A percentile compares a stretch with the other conserved stretches of the same genome.
Evolutionary conservation across 2,329 filamentous ascomycete genomes (phyloP).

Genomic region (Lasiodiplodia citricola): DNA sequence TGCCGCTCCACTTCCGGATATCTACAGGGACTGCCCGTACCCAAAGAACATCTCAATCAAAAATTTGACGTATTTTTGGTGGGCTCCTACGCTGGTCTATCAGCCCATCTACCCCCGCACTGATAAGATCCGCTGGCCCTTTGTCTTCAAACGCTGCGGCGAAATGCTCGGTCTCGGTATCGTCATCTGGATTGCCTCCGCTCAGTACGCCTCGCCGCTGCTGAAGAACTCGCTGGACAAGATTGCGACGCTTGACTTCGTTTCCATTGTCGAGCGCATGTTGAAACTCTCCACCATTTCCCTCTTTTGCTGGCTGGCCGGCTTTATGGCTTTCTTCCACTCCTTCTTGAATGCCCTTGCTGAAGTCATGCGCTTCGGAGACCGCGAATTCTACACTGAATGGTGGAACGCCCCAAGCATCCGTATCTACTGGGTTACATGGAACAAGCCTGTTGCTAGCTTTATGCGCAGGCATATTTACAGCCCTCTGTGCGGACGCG

Average conservation of each 20-base stretch:
- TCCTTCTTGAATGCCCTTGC: slow-evolving; percentile 89
- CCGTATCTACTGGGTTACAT: slow-evolving; percentile 89
- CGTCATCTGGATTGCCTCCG: slow-evolving; percentile 94
- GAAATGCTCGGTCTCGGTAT: slow-evolving; percentile 80
- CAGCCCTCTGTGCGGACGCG: slow-evolving; percentile 82
- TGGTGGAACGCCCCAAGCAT: slow-evolving; percentile 92
- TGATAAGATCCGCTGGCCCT: slow-evolving; percentile 79
- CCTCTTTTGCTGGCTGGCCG: slow-evolving; percentile 94
- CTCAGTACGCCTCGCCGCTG: slow-evolving; percentile 91
- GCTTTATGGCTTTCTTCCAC: slow-evolving; percentile 97
- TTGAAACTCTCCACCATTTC: slow-evolving; percentile 97
- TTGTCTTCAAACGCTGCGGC: slow-evolving; percentile 79
- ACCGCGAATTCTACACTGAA: slow-evolving; percentile 93
- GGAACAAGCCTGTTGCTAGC: slow-evolving; percentile 97
- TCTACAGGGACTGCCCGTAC: slow-evolving; percentile 86
- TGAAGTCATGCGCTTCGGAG: slow-evolving; percentile 87
- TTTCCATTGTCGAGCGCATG: slow-evolving; percentile 83
- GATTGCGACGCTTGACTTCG: slow-evolving; percentile 78
- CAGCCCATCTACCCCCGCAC: slow-evolving; percentile 95
- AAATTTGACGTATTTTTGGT: slow-evolving; percentile 96
- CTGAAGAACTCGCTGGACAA: slow-evolving; percentile 89
- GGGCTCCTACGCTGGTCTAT: slow-evolving; percentile 94
- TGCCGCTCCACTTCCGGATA: slow-evolving; percentile 70
- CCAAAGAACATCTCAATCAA: slow-evolving; percentile 86
- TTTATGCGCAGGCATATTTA: slow-evolving; percentile 97